Evolutionary conservation across 305 asterid genomes (phyloP).

Genomic region (Ilex paraguariensis): DNA sequence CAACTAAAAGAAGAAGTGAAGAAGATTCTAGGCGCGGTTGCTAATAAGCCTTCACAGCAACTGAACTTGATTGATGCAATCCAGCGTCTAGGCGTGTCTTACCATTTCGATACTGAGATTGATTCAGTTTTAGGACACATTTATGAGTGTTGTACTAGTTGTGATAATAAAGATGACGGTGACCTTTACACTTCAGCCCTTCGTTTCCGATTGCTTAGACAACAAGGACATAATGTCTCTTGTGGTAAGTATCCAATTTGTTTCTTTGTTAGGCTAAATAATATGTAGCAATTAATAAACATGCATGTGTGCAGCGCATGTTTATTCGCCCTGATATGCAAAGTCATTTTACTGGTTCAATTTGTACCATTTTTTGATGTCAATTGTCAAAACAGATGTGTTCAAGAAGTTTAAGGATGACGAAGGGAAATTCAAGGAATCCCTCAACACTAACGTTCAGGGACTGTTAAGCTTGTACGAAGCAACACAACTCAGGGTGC

Average conservation of each 20-base stretch:
- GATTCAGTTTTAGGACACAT: conserved; percentile 13
- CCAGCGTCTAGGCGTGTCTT: conserved; percentile 40
- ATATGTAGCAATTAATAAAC: background rate
- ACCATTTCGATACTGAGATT: conserved; percentile 35
- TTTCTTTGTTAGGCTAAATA: too few species aligned
- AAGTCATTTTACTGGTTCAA: too few species aligned
- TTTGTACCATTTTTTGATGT: background rate
- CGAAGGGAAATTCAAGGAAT: conserved; percentile 3
- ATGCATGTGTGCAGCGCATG: too few species aligned
- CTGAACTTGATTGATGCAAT: conserved; percentile 31
- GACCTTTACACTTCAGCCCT: conserved; percentile 16
- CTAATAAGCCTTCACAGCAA: conserved; percentile 11
- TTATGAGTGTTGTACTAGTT: background rate
- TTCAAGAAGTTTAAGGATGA: background rate
- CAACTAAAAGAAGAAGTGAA: conserved; percentile 19
- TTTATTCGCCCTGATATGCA: too few species aligned
- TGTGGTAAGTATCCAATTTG: background rate
- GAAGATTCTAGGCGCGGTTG: conserved; percentile 11
- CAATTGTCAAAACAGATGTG: background rate
- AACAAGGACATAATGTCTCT: conserved; percentile 19
- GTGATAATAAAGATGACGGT: background rate
- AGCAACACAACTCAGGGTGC: conserved; percentile 6
- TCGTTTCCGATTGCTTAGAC: conserved; percentile 23
- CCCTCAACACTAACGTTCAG: background rate
- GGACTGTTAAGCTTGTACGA: conserved; percentile 14